Evolutionary conservation across 2,329 filamentous ascomycete species (phyloP), one percentile per base, ranked within the genome.

Genomic region (Pseudogymnoascus sp.): DNA sequence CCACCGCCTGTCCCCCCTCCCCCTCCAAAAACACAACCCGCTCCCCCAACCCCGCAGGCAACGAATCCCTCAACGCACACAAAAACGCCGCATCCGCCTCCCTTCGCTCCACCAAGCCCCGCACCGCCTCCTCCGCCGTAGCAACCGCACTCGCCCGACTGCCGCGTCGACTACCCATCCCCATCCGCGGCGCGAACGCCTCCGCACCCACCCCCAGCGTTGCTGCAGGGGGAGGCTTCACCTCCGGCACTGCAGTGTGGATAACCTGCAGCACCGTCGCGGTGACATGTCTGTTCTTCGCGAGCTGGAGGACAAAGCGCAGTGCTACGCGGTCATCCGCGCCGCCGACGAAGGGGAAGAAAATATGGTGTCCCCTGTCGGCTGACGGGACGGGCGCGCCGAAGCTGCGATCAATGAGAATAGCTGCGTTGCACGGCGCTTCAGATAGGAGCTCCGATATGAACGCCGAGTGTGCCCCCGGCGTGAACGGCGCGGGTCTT

Each of bases 301-400:
- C 90, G 0, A 99, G 82, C 71, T 97, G 93, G 2, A 98, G 80
- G 2, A 93, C 89, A 24, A 98, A 84, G 1, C 87, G 82, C 0
- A 98, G 81, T 0, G 92, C 93, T 4, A 88, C 84, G 6, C 86
- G 84, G 71, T 97, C 93, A 71, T 99, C 95, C 1, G 81, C 78
- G 7, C 90, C 90, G 16, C 93, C 93, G 64, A 96, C 87, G 76
- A 91, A 98, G 0, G 93, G 89, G 62, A 96, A 80, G 73, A 96
- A 93, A 67, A 98, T 82, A 72, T 93, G 91, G 72, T 96, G 91
- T 37, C 85, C 86, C 65, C 86, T 87, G 70, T 90, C 84, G 10
- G 67, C 72, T 35, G 76, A n/a, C 76, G 76, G 53, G 76, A 77
- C 12, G 33, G 74, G 76, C 40, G 82, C 83, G 59, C 83, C 85